Base-by-base conservation (phyloP, 768 basidiomycete species). In the Hypsizygus marmoreus region DNA sequence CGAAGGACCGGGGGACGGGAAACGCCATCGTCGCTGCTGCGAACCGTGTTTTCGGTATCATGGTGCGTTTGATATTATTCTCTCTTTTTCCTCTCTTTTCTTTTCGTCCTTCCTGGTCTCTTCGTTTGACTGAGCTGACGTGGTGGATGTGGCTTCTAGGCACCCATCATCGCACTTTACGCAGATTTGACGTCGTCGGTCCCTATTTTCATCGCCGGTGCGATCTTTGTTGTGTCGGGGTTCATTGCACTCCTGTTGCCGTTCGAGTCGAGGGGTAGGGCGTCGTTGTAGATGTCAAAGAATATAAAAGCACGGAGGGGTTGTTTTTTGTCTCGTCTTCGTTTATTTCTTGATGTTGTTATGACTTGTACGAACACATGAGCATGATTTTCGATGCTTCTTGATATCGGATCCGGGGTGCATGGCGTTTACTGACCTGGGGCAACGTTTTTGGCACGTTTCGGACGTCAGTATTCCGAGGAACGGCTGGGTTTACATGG, bases 181-280 rank as follows among this genome's bases (percentile, higher is more conserved):
- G 82, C 84, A 5, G 74, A 87, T 57, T 60, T 88, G 17, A 60
- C 67, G 23, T 85, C 84, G 0, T 72, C 81, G 1, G 81, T 81
- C 0, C 88, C 88, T 0, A 84, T 90, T 22, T 90, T 86, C 58
- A 79, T 88, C 32, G 74, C 84, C 7, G 87, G 83, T 1, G 81
- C 74, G 4, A 54, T 91, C 45, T 73, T 87, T 49, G 69, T 90
- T 17, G 66, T 73, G 42, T 77, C 82, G 5, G 87, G 86, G 2
- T 59, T 69, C 6, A 53, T 89, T 38, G 76, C 84, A 1, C 59
- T 88, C 24, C 56, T 86, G 0, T 64, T 91, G 14, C 89, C 88
- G 0, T 89, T 82, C 51, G 87, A 91, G 61, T 82, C 87, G 0
- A 67, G 81, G 55, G 88, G 88, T n/a, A 84, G 79, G 56, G 82